Conservation (phyloP, 2,329 filamentous ascomycete genomes). For the Mariannaea sp. region DNA sequence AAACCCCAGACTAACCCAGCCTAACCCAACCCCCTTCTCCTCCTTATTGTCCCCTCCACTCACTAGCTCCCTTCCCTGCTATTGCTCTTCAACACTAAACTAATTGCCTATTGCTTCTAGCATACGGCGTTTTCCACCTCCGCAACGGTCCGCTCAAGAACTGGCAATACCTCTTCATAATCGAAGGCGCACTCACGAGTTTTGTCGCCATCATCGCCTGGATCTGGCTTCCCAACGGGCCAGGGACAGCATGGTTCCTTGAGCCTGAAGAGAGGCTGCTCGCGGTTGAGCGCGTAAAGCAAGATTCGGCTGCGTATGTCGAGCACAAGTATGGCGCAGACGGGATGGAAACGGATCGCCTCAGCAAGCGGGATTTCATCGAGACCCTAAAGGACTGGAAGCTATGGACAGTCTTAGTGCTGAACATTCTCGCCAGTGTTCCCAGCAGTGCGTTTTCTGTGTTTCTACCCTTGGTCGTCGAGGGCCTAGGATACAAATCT, state of each 20-base stretch:
- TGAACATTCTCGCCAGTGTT: conserved; percentile 38
- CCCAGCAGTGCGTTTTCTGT: conserved; percentile 36
- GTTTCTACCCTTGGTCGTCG: conserved; percentile 36
- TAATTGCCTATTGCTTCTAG: no score
- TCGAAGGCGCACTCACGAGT: conserved; percentile 60
- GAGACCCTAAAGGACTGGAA: conserved; percentile 39
- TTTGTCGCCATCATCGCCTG: conserved; percentile 36
- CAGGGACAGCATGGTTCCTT: conserved; percentile 37
- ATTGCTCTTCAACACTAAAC: no score
- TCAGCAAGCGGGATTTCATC: conserved; percentile 32
- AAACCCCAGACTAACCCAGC: not conserved
- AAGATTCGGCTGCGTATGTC: conserved; percentile 34
- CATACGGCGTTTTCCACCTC: conserved; percentile 38
- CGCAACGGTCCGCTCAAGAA: conserved; percentile 50
- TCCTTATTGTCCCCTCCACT: no score
- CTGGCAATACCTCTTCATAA: conserved; percentile 71
- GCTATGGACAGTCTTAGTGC: conserved; percentile 32
- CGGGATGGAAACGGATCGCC: conserved; percentile 32
- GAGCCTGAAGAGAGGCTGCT: conserved; percentile 27
- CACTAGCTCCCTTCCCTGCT: no score
- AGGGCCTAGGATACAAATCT: conserved; percentile 36
- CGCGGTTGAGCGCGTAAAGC: conserved; percentile 31
- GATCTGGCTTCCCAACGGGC: conserved; percentile 34
- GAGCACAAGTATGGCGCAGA: conserved; percentile 35
- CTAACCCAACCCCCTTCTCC: no score